Conservation (phyloP, 805 yeast species). For the Priceomyces medius region DNA sequence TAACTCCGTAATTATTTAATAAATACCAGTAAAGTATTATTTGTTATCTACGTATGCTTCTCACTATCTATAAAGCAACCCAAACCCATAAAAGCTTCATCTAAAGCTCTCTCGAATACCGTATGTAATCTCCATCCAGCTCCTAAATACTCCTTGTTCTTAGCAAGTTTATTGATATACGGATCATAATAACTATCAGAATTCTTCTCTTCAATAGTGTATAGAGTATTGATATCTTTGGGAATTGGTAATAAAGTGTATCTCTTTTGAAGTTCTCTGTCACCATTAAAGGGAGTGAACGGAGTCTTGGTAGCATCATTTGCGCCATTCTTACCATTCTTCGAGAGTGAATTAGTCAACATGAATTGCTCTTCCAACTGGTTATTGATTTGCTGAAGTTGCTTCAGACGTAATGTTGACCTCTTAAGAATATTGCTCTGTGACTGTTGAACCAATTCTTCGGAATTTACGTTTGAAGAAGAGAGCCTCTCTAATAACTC, state of each 20-base stretch:
- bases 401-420: slow-evolving; percentile 62
- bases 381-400: slow-evolving; percentile 57
- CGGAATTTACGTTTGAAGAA: slow-evolving; percentile 31
- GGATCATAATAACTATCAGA: slow-evolving; percentile 43
- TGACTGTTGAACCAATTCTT: slow-evolving; percentile 41
- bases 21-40: neutral
- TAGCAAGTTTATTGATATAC: slow-evolving; percentile 48
- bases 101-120: slow-evolving; percentile 73
- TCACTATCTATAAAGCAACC: slow-evolving; percentile 69
- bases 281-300: slow-evolving; percentile 94
- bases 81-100: slow-evolving; percentile 87
- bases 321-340: slow-evolving; percentile 15
- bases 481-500: slow-evolving; percentile 41
- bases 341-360: slow-evolving; percentile 24
- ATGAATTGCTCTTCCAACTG: slow-evolving; percentile 47
- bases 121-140: slow-evolving; percentile 77
- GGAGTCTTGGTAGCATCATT: slow-evolving; percentile 44
- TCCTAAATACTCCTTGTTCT: slow-evolving; percentile 69
- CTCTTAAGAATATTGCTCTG: slow-evolving; percentile 50
- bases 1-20: neutral
- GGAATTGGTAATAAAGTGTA: slow-evolving; percentile 45
- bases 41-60: slow-evolving; percentile 14
- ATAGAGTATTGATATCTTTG: slow-evolving; percentile 20
- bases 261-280: slow-evolving; percentile 56
- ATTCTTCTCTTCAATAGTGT: slow-evolving; percentile 20